phyloP scores from a whole-genome alignment of 2,329 filamentous ascomycete species.

The Fusarium cyanostomum region DNA sequence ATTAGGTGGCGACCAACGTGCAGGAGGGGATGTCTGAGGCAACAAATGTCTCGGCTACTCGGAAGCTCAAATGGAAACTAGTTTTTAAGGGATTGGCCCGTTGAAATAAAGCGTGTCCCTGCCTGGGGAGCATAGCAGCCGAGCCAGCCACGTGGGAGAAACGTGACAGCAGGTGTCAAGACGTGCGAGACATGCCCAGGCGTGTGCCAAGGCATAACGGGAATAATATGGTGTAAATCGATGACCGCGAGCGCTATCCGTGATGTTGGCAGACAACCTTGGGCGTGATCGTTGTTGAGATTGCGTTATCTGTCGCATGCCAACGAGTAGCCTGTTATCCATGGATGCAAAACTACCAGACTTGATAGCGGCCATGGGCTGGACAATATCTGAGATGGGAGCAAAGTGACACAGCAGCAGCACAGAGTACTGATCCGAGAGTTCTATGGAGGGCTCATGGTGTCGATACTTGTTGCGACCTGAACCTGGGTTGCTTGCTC shows the following conservation, averaged over 20 bases:
- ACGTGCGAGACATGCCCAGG: constrained; percentile 8
- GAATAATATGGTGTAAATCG: constrained; percentile 5
- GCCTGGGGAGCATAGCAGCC: constrained; percentile 13
- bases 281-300: neutral
- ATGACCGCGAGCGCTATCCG: neutral
- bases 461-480: neutral
- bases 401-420: constrained; percentile 3
- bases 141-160: constrained; percentile 41
- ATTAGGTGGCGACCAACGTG: constrained; percentile 23
- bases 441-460: neutral
- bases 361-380: no score
- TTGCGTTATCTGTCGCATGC: neutral
- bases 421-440: neutral
- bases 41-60: constrained; percentile 17
- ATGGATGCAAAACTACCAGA: no score
- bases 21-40: constrained; percentile 3
- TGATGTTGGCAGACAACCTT: neutral
- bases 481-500: neutral
- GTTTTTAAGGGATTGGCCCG: constrained; percentile 20
- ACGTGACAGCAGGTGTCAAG: constrained; percentile 29
- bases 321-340: no score
- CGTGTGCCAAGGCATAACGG: neutral
- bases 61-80: constrained; percentile 1
- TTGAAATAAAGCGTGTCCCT: neutral
- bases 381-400: neutral